Evolutionary conservation across 768 basidiomycete species (phyloP).

Genomic region (Xanthoconium stramineum): DNA sequence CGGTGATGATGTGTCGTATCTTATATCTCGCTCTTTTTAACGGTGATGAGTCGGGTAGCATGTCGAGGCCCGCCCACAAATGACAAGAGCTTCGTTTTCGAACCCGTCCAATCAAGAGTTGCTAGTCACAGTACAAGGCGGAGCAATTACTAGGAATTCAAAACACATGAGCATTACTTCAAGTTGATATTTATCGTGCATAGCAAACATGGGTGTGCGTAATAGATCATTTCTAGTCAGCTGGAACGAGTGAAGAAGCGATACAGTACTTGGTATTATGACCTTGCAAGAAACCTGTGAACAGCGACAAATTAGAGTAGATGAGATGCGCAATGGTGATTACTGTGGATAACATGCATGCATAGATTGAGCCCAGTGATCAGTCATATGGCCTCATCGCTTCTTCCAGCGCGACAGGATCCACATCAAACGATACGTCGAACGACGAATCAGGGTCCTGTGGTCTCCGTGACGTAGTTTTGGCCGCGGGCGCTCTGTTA

Average conservation of each 20-base stretch:
- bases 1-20: too few species aligned
- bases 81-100: too few species aligned
- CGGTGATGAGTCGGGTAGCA: too few species aligned
- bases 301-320: neutral
- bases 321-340: neutral
- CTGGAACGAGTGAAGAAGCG: neutral
- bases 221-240: conserved; percentile 3
- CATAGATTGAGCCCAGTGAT: neutral
- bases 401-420: conserved; percentile 29
- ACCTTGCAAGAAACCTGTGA: neutral
- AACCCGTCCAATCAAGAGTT: too few species aligned
- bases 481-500: neutral
- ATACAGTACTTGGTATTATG: neutral
- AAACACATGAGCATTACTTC: neutral
- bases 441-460: conserved; percentile 31
- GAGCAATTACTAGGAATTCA: too few species aligned
- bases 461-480: neutral
- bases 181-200: too few species aligned
- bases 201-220: neutral
- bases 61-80: too few species aligned
- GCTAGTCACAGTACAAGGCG: too few species aligned
- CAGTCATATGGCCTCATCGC: conserved; percentile 32
- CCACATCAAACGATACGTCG: conserved; percentile 31
- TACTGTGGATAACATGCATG: neutral
- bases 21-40: too few species aligned